Base-by-base conservation (phyloP, 2,329 filamentous ascomycete species). In the Fusarium sp. region DNA sequence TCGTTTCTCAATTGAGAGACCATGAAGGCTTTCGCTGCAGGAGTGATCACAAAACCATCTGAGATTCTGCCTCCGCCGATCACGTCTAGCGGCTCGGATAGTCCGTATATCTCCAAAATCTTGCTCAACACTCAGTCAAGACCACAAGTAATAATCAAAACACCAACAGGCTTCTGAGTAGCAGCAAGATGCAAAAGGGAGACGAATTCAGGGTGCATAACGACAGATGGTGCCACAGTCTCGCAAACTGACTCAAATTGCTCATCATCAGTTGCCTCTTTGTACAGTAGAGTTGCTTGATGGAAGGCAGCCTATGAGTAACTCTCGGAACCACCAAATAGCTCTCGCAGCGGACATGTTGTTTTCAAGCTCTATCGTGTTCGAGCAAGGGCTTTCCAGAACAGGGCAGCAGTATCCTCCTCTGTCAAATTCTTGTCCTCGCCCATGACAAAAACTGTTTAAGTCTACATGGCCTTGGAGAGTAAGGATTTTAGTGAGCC, bases 271-370 rank as follows among this genome's bases (percentile, higher is more conserved):
- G 65, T 63, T 0, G 60, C 59, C 45, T 88, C 84, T 73, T 88
- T 85, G 63, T 86, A 87, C 1, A 89, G 71, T 22, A 89, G 73
- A 4, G 77, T 77, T 0, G 83, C 86, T 65, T 91, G 86, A 1
- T 81, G 82, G 61, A 91, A 91, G 0, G 85, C 83, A 10, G 70
- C 73, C 63, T 89, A 85, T 0, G 84, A 84, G 73, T 90, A 88
- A 0, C 80, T 80, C 55, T 85, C 64, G 0, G 71, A 65, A 24
- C 82, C 77, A 31, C 76, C 70, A 69, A 90, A 90, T 5, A 90
- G 54, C 0, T 44, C 49, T 46, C 81, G 82, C 50, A 88, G 70
- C 1, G 79, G 76, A 53, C 55, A 57, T n/a, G 9, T 17, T 56
- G 58, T 15, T 31, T 39, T 15, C 15, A 8, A 10, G 7, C 5